Evolutionary conservation across 2,329 filamentous ascomycete genomes (phyloP).

Genomic region (Aspergillus sp.): DNA sequence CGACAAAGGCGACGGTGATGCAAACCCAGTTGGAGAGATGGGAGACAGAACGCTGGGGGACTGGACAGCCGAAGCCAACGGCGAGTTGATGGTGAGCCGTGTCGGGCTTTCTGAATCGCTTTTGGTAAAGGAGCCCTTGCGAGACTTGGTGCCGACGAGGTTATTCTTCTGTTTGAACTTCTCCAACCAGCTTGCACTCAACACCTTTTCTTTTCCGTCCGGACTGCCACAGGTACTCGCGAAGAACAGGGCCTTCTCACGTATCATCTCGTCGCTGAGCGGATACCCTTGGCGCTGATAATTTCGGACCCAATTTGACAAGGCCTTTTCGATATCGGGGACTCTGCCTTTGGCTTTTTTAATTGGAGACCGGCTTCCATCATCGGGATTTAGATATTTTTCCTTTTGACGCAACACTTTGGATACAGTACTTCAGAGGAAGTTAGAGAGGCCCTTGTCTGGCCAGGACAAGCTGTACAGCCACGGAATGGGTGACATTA

Average conservation of each 20-base stretch:
- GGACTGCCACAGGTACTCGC: slow-evolving; percentile 68
- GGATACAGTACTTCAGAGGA: slow-evolving; percentile 77
- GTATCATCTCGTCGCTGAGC: slow-evolving; percentile 76
- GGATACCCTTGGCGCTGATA: slow-evolving; percentile 71
- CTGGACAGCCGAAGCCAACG: slow-evolving; percentile 55
- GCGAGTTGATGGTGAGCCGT: slow-evolving; percentile 55
- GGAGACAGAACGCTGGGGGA: slow-evolving; percentile 69
- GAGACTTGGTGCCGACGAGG: slow-evolving; percentile 52
- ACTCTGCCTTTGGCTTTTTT: slow-evolving; percentile 82
- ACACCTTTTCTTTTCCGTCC: slow-evolving; percentile 68
- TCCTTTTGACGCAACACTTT: slow-evolving; percentile 95
- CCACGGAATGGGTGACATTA: slow-evolving; percentile 43
- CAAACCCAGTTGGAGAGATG: slow-evolving; percentile 64
- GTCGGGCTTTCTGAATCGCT: slow-evolving; percentile 69
- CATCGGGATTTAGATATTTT: slow-evolving; percentile 82
- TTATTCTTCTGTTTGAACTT: slow-evolving; percentile 93
- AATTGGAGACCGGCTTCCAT: slow-evolving; percentile 72
- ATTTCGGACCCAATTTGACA: slow-evolving; percentile 83
- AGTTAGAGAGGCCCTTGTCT: slow-evolving; percentile 11
- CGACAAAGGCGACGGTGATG: slow-evolving; percentile 68
- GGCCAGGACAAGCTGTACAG: slow-evolving; percentile 9
- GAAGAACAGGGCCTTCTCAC: slow-evolving; percentile 80
- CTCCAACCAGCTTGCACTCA: slow-evolving; percentile 79
- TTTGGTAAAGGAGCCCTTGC: slow-evolving; percentile 51
- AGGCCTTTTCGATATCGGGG: slow-evolving; percentile 86